phyloP scores from a whole-genome alignment of 129 eudicot genomes.

The Lactuca sativa region DNA sequence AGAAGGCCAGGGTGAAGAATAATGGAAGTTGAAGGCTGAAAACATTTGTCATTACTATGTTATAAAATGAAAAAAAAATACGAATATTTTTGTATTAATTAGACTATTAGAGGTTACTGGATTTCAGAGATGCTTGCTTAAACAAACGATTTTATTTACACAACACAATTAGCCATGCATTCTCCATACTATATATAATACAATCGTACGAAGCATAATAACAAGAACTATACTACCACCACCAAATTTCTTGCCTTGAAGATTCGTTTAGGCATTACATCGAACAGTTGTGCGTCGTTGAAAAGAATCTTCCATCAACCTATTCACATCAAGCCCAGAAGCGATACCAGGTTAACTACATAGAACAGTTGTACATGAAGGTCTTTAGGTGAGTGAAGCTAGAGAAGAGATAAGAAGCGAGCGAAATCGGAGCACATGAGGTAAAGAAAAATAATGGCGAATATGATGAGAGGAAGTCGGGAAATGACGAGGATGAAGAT shows the following conservation, averaged over 20 bases:
- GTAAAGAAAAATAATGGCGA: conserved; percentile 28
- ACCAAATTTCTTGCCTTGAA: conserved; percentile 2
- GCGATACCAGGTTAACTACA: background rate
- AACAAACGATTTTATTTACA: background rate
- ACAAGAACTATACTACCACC: conserved; percentile 1
- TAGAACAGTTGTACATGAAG: background rate
- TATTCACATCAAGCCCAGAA: background rate
- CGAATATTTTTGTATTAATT: no score
- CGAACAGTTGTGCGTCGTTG: background rate
- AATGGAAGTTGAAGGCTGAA: no score
- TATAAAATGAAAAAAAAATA: no score
- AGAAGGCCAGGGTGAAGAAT: no score
- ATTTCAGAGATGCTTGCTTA: background rate
- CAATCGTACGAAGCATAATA: background rate
- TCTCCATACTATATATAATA: background rate
- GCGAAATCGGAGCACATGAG: conserved; percentile 28
- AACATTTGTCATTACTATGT: no score
- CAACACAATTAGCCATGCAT: conserved; percentile 4
- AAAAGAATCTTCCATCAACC: background rate
- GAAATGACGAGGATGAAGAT: conserved; percentile 27
- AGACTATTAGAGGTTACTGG: background rate
- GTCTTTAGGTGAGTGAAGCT: background rate
- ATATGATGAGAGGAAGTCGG: conserved; percentile 25
- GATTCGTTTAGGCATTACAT: background rate
- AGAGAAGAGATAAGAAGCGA: conserved; percentile 9